Conservation (phyloP, 805 yeast species). For the Cyberlindnera misumaiensis region DNA sequence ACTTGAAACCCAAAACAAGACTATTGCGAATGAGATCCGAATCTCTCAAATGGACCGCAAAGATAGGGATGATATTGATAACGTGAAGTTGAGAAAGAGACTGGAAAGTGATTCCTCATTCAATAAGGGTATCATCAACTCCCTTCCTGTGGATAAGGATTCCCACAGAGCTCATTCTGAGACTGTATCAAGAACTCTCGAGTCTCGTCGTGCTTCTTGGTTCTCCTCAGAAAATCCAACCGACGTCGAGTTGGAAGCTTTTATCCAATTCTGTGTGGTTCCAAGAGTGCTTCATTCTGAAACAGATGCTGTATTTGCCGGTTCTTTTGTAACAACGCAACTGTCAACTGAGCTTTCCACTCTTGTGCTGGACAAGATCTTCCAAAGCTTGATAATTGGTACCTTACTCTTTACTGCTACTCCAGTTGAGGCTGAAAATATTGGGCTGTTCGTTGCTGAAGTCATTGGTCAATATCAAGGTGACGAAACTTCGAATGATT, state of each 20-base stretch:
- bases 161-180: constrained; percentile 38
- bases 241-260: constrained; percentile 23
- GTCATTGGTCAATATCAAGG: constrained; percentile 40
- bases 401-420: constrained; percentile 66
- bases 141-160: constrained; percentile 7
- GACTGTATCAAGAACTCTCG: constrained; percentile 19
- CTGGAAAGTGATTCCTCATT: constrained; percentile 2
- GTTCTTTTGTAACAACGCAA: constrained; percentile 50
- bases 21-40: constrained; percentile 30
- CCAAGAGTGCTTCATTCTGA: constrained; percentile 79
- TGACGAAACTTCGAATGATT: constrained; percentile 22
- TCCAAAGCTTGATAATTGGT: constrained; percentile 41
- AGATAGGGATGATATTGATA: constrained; percentile 4
- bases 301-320: constrained; percentile 69
- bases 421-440: constrained; percentile 70
- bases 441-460: constrained; percentile 66
- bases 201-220: constrained; percentile 34
- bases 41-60: constrained; percentile 3
- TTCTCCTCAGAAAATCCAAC: constrained; percentile 23
- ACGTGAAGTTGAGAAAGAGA: constrained; percentile 19
- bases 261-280: constrained; percentile 59
- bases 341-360: constrained; percentile 38
- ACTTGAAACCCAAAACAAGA: constrained; percentile 29
- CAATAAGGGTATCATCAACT: constrained; percentile 7
- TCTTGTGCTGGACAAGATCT: constrained; percentile 37